Evolutionary conservation across 257 asterid genomes (phyloP).

Genomic region (Solanum arcanum): DNA sequence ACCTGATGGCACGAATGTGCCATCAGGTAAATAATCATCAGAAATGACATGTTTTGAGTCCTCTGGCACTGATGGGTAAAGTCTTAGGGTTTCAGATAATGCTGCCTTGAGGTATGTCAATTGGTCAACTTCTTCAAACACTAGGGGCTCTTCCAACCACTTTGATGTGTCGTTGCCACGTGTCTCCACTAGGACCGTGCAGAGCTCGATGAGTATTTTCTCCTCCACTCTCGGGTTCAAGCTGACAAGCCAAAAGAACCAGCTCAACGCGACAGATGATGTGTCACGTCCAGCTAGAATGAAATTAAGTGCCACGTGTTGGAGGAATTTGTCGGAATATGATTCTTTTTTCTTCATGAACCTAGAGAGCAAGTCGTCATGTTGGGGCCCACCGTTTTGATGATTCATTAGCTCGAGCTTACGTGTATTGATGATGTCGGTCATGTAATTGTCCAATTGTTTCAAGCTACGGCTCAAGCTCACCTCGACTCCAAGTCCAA

Average conservation of each 20-base stretch:
- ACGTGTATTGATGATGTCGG: conserved; percentile 34
- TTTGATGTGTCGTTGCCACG: conserved; percentile 27
- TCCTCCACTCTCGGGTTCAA: conserved; percentile 39
- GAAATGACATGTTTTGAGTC: conserved; percentile 49
- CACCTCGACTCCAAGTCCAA: conserved; percentile 42
- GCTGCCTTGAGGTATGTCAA: conserved; percentile 52
- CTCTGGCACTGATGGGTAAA: conserved; percentile 62
- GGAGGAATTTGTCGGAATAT: conserved; percentile 35
- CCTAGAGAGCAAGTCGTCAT: conserved; percentile 43
- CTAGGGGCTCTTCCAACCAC: conserved; percentile 41
- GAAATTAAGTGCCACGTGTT: conserved; percentile 53
- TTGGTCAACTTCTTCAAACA: conserved; percentile 54
- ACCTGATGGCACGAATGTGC: conserved; percentile 51
- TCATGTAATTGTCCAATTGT: conserved; percentile 41
- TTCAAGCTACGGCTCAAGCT: conserved; percentile 22
- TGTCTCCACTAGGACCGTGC: conserved; percentile 21
- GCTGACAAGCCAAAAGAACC: conserved; percentile 54
- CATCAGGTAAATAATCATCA: conserved; percentile 51
- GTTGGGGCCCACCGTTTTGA: conserved; percentile 23
- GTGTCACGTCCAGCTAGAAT: conserved; percentile 79
- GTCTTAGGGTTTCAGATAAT: conserved; percentile 42
- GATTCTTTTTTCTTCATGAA: conserved; percentile 52
- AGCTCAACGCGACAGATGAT: conserved; percentile 58
- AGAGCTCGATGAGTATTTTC: conserved; percentile 30
- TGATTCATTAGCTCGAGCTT: conserved; percentile 37